These are phyloP conservation scores for Thuidium tamariscinum DNA, from an alignment of 225 moss, liverwort and hornwort species.

Conservation along the genomic window DNA sequence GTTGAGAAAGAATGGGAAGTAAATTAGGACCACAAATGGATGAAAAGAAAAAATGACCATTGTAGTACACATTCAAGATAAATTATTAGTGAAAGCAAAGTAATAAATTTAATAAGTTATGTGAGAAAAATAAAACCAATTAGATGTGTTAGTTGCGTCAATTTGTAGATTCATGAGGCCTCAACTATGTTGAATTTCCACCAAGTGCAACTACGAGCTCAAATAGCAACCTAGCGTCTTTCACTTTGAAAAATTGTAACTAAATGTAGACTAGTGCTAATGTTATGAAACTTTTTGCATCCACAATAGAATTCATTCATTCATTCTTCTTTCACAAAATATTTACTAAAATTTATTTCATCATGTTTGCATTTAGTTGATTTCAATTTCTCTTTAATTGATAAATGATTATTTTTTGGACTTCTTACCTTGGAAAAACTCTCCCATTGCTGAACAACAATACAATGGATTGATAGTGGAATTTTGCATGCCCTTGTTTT, in stretches of 20 bases:
- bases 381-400: not conserved
- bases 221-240: not conserved
- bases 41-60: not conserved
- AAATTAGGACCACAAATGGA: not conserved
- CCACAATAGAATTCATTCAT: not conserved
- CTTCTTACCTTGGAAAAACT: too few species aligned
- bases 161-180: not conserved
- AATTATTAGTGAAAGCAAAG: not conserved
- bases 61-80: not conserved
- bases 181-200: not conserved
- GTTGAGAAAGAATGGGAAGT: not conserved
- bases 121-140: not conserved
- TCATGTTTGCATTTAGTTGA: too few species aligned
- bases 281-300: not conserved
- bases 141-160: not conserved
- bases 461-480: rapidly evolving
- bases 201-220: not conserved
- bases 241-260: not conserved
- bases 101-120: too few species aligned
- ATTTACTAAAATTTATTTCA: not conserved
- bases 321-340: not conserved
- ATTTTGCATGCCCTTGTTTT: not conserved
- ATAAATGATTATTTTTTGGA: not conserved
- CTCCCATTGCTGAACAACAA: too few species aligned
- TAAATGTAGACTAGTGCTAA: not conserved